phyloP scores from a whole-genome alignment of 1,139 yeast genomes.

The Suhomyces taliae region DNA sequence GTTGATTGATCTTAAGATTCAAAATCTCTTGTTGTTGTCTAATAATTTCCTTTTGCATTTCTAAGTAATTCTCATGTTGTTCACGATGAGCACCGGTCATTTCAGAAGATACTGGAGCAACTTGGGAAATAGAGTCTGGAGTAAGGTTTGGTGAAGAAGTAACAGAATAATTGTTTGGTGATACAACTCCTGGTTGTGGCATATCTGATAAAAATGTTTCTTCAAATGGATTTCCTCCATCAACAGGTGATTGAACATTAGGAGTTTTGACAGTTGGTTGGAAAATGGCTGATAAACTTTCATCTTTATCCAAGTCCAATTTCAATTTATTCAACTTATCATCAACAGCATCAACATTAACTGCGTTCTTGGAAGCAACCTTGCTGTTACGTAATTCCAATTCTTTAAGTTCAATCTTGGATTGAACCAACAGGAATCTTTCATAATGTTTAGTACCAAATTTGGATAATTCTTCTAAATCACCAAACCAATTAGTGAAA shows the following conservation, averaged over 20 bases:
- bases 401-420: slow-evolving; percentile 25
- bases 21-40: slow-evolving; percentile 40
- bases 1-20: slow-evolving; percentile 22
- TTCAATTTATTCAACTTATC: slow-evolving; percentile 4
- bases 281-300: slow-evolving; percentile 31
- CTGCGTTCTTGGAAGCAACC: not conserved
- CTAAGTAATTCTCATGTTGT: slow-evolving; percentile 39
- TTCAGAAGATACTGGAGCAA: not conserved
- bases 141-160: slow-evolving; percentile 3
- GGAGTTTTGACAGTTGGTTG: slow-evolving; percentile 44
- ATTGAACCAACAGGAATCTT: slow-evolving; percentile 37
- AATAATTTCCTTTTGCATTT: slow-evolving; percentile 40
- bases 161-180: not conserved
- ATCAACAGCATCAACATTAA: not conserved
- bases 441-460: slow-evolving; percentile 36
- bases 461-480: slow-evolving; percentile 39
- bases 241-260: slow-evolving; percentile 17
- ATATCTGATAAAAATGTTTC: slow-evolving; percentile 25
- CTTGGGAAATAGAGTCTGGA: slow-evolving; percentile 6
- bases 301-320: slow-evolving; percentile 9
- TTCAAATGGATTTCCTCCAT: slow-evolving; percentile 41
- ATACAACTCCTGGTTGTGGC: slow-evolving; percentile 4
- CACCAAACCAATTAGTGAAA: slow-evolving; percentile 38
- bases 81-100: slow-evolving; percentile 11
- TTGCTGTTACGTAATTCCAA: slow-evolving; percentile 5